These are phyloP conservation scores for Hibiscus syriacus DNA, from an alignment of 345 rosid genomes.

Conservation along the genomic window DNA sequence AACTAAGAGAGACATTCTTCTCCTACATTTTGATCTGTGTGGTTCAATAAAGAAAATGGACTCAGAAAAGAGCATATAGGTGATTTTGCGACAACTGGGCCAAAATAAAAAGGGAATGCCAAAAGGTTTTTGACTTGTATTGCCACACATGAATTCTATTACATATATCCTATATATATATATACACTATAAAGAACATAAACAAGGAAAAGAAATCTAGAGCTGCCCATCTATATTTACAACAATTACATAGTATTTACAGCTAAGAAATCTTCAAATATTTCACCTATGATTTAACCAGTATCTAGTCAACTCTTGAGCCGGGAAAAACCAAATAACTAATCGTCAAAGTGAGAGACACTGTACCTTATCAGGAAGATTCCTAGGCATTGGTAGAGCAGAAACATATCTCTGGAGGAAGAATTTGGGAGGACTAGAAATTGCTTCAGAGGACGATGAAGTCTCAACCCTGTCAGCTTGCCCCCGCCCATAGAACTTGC, in stretches of 20 bases:
- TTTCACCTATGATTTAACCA: background rate
- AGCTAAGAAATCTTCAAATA: background rate
- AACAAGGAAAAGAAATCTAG: background rate
- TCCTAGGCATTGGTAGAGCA: conserved; percentile 72
- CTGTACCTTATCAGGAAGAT: conserved; percentile 84
- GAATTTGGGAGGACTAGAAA: conserved; percentile 34
- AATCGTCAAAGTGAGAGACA: conserved; percentile 79
- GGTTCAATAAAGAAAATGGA: conserved; percentile 19
- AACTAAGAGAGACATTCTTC: conserved; percentile 32
- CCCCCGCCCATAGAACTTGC: conserved; percentile 69
- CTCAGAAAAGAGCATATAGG: background rate
- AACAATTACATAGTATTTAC: background rate
- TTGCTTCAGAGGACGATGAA: conserved; percentile 35
- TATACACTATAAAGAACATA: background rate
- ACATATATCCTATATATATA: background rate
- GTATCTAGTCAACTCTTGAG: background rate
- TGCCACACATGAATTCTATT: background rate
- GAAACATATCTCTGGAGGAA: conserved; percentile 78
- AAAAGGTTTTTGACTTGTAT: background rate
- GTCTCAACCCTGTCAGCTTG: conserved; percentile 44
- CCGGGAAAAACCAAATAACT: conserved; percentile 30
- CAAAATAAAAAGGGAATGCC: conserved; percentile 22
- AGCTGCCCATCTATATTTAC: background rate
- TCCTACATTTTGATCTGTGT: conserved; percentile 22
- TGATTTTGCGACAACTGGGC: conserved; percentile 21